Base-by-base conservation (phyloP, 169 alveolate species). In the Plasmodium sp. region DNA sequence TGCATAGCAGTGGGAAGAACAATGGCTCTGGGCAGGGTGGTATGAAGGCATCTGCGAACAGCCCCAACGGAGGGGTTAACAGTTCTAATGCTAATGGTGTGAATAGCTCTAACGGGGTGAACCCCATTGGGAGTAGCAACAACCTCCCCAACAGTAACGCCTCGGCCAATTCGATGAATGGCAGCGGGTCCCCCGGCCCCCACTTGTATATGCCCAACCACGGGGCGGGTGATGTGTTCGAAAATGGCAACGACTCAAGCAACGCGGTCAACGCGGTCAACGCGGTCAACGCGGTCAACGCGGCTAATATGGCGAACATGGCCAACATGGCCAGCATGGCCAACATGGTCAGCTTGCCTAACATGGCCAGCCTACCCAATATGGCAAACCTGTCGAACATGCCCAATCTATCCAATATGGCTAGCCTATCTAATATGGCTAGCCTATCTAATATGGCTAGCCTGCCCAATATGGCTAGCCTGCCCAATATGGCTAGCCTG, bases 121-220 rank as follows among this genome's bases (percentile, higher is more conserved):
- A 67, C n/a, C 22, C 84, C n/a, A 39, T 18, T 10, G 39, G 77
- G 14, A 27, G 2, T 7, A 67, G n/a, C 2, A 83, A 83, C 2
- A 83, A 83, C 33, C 39, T 7, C 34, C 31, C 43, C 31, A 43
- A n/a, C 14, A 83, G 74, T 34, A 83, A 27, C 45, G 62, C 18
- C 22, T n/a, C 71, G 71, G 1, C 48, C 33, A 84, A 84, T 56
- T 16, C 84, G 34, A 48, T 72, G 36, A 84, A 84, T 36, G 54
- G 45, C 22, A 84, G 31, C 31, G 16, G 56, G 1, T 84, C 92
- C 31, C 80, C 36, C 10, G 74, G 74, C 12, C 22, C 48, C 6
- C 92, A 84, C 22, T 22, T 84, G 33, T 84, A 84, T 43, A 7
- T 84, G n/a, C n/a, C 92, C 22, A 73, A 41, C 31, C 84, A 43